Evolutionary conservation across 2,329 filamentous ascomycete genomes (phyloP), one percentile per base, ranked within the genome.

Genomic region (Fusarium domesticum): DNA sequence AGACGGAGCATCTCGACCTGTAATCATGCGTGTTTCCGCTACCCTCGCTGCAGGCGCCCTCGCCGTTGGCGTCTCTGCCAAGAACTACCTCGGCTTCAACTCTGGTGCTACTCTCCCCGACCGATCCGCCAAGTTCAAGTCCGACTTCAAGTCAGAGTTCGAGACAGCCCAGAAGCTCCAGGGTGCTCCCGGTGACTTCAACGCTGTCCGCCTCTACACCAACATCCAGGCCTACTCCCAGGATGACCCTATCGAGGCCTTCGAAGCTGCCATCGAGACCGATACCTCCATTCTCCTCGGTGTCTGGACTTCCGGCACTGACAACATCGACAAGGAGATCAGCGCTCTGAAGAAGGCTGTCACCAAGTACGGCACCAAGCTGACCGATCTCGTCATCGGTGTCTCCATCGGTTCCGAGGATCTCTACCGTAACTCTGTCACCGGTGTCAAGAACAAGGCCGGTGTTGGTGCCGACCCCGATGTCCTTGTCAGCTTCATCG

Each of bases 181-280:
- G 35, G 48, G 46, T 28, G 54, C 76, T 18, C 77, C 78, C 8
- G 76, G 77, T 47, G 68, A 67, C 53, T 83, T 82, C 70, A 78
- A 74, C 58, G 70, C 76, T 45, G 75, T 81, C 54, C 78, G 82
- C 40, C 71, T 85, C 23, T 85, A 87, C 74, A 87, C 84, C 63
- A 83, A 80, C 72, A 80, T 84, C 62, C 77, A 80, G 65, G 76
- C 75, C 60, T 71, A 80, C 67, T 72, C 84, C 61, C 77, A 87
- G 72, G 77, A 80, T 57, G 85, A 92, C 67, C 90, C 89, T 40
- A 74, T 95, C 62, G 73, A 89, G 72, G 90, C 90, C 33, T 80
- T 92, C 70, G 87, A 89, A 70, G 83, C 83, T 28, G 83, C 83
- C 57, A 71, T 84, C 35, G 69, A 73, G 47, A 81, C 80, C 49